Percentiles rank a stretch among this genome's conserved stretches.
These are phyloP conservation scores for Sonneratia alba DNA, from an alignment of 345 rosid species.

Conservation along the genomic window DNA sequence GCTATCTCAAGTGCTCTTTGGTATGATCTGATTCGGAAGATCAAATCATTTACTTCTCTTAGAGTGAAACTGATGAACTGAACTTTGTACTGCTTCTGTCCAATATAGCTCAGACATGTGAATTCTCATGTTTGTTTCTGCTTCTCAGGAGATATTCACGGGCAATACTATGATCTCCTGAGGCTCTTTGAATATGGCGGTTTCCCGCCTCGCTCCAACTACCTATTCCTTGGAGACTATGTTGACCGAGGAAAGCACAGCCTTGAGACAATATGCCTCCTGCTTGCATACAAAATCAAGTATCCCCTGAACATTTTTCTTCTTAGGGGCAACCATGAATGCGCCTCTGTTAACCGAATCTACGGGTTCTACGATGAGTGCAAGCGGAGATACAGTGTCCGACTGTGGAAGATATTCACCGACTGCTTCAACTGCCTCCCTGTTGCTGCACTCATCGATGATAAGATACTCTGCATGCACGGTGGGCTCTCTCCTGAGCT, in stretches of 20 bases:
- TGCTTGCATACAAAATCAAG: slow-evolving; percentile 75
- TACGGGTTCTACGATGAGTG: slow-evolving; percentile 91
- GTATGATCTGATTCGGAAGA: no score
- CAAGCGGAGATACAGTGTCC: slow-evolving; percentile 60
- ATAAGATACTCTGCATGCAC: slow-evolving; percentile 81
- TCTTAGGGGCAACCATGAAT: slow-evolving; percentile 83
- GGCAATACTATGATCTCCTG: slow-evolving; percentile 87
- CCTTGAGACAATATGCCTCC: slow-evolving; percentile 82
- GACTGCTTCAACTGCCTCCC: slow-evolving; percentile 88
- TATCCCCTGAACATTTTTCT: slow-evolving; percentile 75
- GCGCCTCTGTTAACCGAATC: slow-evolving; percentile 75
- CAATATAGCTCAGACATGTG: background rate
- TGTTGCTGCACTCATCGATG: slow-evolving; percentile 73
- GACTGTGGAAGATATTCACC: slow-evolving; percentile 69
- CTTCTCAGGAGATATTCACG: slow-evolving; percentile 75
- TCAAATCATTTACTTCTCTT: no score
- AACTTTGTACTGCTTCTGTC: background rate
- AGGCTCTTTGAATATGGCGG: slow-evolving; percentile 80
- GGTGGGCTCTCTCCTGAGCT: slow-evolving; percentile 88
- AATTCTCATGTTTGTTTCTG: background rate
- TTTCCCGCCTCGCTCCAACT: slow-evolving; percentile 69
- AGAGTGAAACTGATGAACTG: no score
- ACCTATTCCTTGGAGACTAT: slow-evolving; percentile 84
- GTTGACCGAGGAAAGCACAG: slow-evolving; percentile 92
- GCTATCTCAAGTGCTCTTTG: no score